These are phyloP conservation scores for Actinomortierella ambigua DNA, from an alignment of 371 early-diverging fungal genomes.

Conservation along the genomic window DNA sequence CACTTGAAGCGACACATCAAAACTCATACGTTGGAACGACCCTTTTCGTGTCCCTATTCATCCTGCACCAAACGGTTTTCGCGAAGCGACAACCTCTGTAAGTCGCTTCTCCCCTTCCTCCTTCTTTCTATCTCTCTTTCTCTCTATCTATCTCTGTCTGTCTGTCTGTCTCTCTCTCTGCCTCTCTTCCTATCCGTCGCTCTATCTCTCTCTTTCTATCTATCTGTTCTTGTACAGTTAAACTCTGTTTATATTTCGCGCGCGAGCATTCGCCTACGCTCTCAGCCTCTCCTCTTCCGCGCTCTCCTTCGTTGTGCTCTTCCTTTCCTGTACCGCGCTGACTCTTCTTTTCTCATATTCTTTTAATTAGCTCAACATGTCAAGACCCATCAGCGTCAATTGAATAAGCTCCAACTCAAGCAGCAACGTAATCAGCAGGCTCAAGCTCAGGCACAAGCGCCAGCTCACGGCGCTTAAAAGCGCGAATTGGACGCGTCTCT, in stretches of 20 bases:
- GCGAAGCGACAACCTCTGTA: constrained; percentile 72
- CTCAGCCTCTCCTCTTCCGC: background rate
- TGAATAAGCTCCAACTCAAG: constrained; percentile 32
- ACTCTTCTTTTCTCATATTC: background rate
- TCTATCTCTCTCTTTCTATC: too few species aligned
- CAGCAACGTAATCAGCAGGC: constrained; percentile 37
- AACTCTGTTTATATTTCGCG: too few species aligned
- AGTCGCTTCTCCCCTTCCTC: background rate
- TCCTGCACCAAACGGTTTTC: constrained; percentile 83
- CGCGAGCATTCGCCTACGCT: background rate
- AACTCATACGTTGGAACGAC: constrained; percentile 71
- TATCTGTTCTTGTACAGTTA: too few species aligned
- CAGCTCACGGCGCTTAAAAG: too few species aligned
- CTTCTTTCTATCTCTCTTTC: background rate
- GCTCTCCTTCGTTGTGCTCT: background rate
- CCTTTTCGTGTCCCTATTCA: constrained; percentile 63
- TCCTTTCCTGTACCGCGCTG: background rate
- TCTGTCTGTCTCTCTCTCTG: too few species aligned
- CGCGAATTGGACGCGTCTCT: too few species aligned
- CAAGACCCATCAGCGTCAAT: constrained; percentile 60
- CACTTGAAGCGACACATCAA: constrained; percentile 81
- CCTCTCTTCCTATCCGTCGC: background rate
- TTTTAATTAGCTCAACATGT: constrained; percentile 55
- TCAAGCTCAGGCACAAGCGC: constrained; percentile 27
- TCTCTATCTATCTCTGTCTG: background rate